Base-by-base conservation (phyloP, 352 stramenopile species). In the Phytophthora rubi region DNA sequence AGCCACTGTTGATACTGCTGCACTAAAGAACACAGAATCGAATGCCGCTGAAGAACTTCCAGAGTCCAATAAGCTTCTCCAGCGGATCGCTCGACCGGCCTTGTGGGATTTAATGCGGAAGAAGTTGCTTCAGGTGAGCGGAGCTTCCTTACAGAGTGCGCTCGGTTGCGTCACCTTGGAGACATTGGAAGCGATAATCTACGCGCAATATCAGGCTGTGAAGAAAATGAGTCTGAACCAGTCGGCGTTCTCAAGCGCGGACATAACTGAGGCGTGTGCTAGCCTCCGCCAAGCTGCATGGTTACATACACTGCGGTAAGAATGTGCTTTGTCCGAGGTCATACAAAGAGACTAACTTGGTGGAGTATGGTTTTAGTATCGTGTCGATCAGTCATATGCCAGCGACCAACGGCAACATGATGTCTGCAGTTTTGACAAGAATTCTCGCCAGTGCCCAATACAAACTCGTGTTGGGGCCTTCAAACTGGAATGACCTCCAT, bases 291-390 rank as follows among this genome's bases (percentile, higher is more conserved):
- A 91, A 71, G 74, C 72, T 32, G 47, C 70, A 16, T 94, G 83
- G 82, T 64, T 94, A 10, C 86, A 94, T 57, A 80, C 74, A 2
- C 59, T 94, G 30, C 79, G 79, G 86, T 94, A 81, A 28, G 64
- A 39, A 10, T 3, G 2, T 15, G 32, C 23, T 16, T 58, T 61
- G 12, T 26, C 21, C 16, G 15, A 13, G 7, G n/a, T 26, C 12
- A 15, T 35, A 18, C 3, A 52, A 26, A 61, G 16, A 35, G 51
- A 61, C 47, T 66, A 51, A 57, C 9, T 52, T 47, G 28, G 8
- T 49, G 5, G 23, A 39, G 55, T 39, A 12, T 52, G 35, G 32
- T 28, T n/a, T 10, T 53, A 75, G 55, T n/a, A 44, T 78, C 28
- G 51, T 76, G 9, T 63, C 79, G 53, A 74, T 81, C 48, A 37